Evolutionary conservation across 805 yeast genomes (phyloP).

Genomic region (Pichia gijzeniarum): DNA sequence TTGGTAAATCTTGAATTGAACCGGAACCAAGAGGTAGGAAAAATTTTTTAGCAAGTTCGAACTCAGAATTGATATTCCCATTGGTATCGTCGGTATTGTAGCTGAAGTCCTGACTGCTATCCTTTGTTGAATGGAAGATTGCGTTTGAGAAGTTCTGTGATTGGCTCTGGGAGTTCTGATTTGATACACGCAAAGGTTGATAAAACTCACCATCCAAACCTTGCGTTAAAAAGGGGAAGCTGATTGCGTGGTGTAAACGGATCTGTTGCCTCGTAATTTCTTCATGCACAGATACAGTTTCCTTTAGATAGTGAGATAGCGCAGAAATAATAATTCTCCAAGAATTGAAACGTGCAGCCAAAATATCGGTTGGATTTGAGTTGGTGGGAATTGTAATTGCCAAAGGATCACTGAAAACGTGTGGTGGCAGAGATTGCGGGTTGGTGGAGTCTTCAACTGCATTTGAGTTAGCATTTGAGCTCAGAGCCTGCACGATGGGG

Average conservation of each 20-base stretch:
- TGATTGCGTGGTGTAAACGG: constrained; percentile 72
- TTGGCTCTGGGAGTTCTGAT: constrained; percentile 10
- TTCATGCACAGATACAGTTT: constrained; percentile 79
- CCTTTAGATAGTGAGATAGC: constrained; percentile 66
- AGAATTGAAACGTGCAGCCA: constrained; percentile 76
- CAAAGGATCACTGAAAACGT: constrained; percentile 39
- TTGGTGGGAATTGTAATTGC: constrained; percentile 46
- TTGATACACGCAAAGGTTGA: constrained; percentile 30
- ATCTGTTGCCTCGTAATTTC: constrained; percentile 80
- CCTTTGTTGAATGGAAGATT: constrained; percentile 12
- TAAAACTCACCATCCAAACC: constrained; percentile 35
- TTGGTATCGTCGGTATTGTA: constrained; percentile 14
- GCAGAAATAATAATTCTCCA: constrained; percentile 81
- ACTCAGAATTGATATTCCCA: constrained; percentile 24
- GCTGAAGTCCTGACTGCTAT: constrained; percentile 4
- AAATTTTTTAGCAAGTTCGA: constrained; percentile 36
- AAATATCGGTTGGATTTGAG: constrained; percentile 78
- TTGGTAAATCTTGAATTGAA: constrained; percentile 79
- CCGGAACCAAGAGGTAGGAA: constrained; percentile 76
- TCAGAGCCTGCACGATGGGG: constrained; percentile 3
- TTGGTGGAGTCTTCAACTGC: constrained; percentile 32
- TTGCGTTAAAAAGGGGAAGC: constrained; percentile 44
- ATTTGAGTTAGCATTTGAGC: constrained; percentile 33
- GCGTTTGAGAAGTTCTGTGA: constrained; percentile 4
- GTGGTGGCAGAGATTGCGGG: constrained; percentile 12